A percentile compares a stretch with the other conserved stretches of the same genome.
These are phyloP conservation scores for Blastobotrys americana DNA, from an alignment of 805 yeast species.

Conservation along the genomic window DNA sequence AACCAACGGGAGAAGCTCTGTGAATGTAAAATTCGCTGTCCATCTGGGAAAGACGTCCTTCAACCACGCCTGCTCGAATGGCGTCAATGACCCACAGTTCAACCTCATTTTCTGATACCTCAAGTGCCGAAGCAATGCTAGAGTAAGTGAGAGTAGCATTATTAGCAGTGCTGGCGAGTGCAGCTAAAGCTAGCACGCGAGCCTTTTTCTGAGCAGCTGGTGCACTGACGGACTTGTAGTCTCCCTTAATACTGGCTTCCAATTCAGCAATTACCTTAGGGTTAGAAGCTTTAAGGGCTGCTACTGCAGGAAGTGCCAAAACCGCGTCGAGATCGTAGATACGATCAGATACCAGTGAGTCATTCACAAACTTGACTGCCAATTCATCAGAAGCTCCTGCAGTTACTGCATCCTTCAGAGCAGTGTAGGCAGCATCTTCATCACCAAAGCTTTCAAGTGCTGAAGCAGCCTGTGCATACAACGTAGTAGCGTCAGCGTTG, in stretches of 20 bases:
- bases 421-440: conserved; percentile 18
- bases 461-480: conserved; percentile 24
- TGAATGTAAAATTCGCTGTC: conserved; percentile 32
- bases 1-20: conserved; percentile 31
- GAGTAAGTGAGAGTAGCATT: conserved; percentile 25
- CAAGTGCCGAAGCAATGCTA: conserved; percentile 29
- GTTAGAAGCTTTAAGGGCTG: conserved; percentile 18
- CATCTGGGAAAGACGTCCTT: conserved; percentile 39
- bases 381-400: conserved; percentile 10
- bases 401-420: conserved; percentile 18
- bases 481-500: conserved; percentile 21
- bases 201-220: conserved; percentile 22
- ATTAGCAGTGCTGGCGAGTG: conserved; percentile 19
- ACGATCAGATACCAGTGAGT: conserved; percentile 21
- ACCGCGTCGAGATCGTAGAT: conserved; percentile 28
- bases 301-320: conserved; percentile 27
- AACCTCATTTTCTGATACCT: conserved; percentile 27
- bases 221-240: conserved; percentile 16
- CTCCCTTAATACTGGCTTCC: conserved; percentile 27
- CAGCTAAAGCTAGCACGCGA: conserved; percentile 26
- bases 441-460: conserved; percentile 15
- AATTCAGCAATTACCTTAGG: conserved; percentile 24
- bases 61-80: conserved; percentile 35
- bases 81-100: conserved; percentile 37
- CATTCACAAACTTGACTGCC: conserved; percentile 22